Evolutionary conservation across 345 rosid species (phyloP), one percentile per base, ranked within the genome.

Genomic region (Eutrema yunnanense): DNA sequence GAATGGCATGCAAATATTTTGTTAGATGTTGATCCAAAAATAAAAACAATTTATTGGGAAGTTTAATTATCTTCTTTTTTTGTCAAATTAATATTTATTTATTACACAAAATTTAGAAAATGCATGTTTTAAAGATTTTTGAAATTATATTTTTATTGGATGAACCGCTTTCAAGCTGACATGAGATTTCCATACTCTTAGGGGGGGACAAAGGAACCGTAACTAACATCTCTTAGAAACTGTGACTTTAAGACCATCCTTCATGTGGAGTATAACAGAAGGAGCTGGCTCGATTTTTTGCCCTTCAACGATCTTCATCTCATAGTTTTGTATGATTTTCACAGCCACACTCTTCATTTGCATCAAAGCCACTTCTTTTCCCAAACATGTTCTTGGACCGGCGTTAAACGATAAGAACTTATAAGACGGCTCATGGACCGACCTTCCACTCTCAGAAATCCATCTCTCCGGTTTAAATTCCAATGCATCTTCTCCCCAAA

Each of bases 391-490:
- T 49, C 80, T 70, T 70, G 80, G 80, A 49, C 80, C 80, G 0
- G 81, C 81, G 37, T 78, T 78, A 34, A 78, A 78, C 2, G 81
- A 52, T 4, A 72, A 66, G 72, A 78, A 78, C 77, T 78, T 78
- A 41, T 72, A 72, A 53, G 77, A 78, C 14, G 81, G 81, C 47
- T 78, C 81, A 38, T 78, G 81, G 2, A 59, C 72, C 22, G 57
- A 54, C 47, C 9, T 72, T 5, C 81, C 81, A 16, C 44, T 67
- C 26, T 67, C 59, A 16, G 81, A 65, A 29, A 78, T 73, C 81
- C 81, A 78, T 47, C 81, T 78, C 53, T 78, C 81, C 12, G 81
- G 81, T 48, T 78, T 78, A 13, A 72, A 78, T 40, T 78, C 81
- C 14, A 37, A 43, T 0, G 73, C 76, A 52, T 78, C 78, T 42